Evolutionary conservation across 2,329 filamentous ascomycete species (phyloP), one percentile per base, ranked within the genome.

Genomic region (Colletotrichum chlorophyti): DNA sequence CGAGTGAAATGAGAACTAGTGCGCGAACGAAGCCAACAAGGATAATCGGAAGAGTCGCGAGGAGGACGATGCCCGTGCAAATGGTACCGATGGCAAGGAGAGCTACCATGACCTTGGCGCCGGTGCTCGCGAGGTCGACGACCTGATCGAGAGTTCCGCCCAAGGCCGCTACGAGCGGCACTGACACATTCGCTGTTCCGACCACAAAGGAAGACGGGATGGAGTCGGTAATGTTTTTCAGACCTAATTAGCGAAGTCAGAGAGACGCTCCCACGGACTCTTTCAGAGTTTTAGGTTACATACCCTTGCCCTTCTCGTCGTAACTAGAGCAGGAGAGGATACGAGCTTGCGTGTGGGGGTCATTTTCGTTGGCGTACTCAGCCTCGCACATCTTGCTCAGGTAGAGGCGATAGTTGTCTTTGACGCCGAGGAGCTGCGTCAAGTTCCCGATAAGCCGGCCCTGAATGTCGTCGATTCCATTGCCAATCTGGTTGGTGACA

Each of bases 321-420:
- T 65, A 65, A 5, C 52, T 41, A 7, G 41, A 24, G 46, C 63
- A 68, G 1, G 29, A 32, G 4, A 34, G 32, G 38, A 65, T 31
- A 2, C 46, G 27, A 64, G 37, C 23, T 46, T 52, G 31, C 58
- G n/a, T 64, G 7, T 45, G 35, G 1, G 58, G 55, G 15, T 62
- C 29, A n/a, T 58, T 40, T 2, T 51, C 24, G 24, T 63, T 27
- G 9, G 24, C 46, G 15, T 55, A 65, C 31, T 46, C 47, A 7
- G 65, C 65, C 41, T 66, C 64, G 58, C 66, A 68, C 27, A 63
- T 60, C 19, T 62, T 52, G 14, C 58, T 62, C 6, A 65, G 34
- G 34, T 61, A 66, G 9, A 68, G 53, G 6, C 51, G 46, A 48
- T 68, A 68, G 6, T 49, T 53, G 14, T 68, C 62, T 41, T 60